Percentiles rank a stretch among this genome's conserved stretches.
phyloP scores from a whole-genome alignment of 139 green algal genomes.

The Chlorella sp. region DNA sequence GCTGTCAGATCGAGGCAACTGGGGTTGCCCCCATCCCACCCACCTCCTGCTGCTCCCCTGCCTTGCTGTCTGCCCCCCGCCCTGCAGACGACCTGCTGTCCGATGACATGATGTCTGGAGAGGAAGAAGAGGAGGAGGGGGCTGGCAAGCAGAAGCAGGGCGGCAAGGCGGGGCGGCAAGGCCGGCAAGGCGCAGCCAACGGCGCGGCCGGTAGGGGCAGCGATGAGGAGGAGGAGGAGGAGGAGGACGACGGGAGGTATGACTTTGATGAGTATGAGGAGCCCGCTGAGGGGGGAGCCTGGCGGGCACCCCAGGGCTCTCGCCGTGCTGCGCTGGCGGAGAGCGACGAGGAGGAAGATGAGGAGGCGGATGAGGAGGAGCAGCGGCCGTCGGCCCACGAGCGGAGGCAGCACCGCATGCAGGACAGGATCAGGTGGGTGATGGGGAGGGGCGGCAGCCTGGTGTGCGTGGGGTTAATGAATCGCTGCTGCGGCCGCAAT shows the following conservation, averaged over 20 bases:
- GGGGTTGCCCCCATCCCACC: no score
- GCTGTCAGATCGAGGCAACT: background rate
- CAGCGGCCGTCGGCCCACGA: slow-evolving; percentile 72
- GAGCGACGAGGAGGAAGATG: slow-evolving; percentile 3
- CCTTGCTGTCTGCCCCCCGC: background rate
- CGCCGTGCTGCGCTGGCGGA: background rate
- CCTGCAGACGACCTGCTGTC: slow-evolving; percentile 18
- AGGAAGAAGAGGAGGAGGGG: slow-evolving; percentile 33
- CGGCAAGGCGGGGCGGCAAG: background rate
- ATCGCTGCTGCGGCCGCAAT: background rate
- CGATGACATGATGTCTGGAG: slow-evolving; percentile 26
- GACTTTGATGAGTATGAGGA: slow-evolving; percentile 11
- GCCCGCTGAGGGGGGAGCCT: background rate
- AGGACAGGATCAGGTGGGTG: slow-evolving; percentile 58
- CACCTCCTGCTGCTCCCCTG: no score
- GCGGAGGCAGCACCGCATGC: slow-evolving; percentile 58
- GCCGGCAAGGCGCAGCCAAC: background rate
- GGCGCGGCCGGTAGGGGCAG: background rate
- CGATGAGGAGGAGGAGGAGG: slow-evolving; percentile 9
- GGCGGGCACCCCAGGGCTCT: background rate
- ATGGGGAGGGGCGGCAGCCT: background rate
- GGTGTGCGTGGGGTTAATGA: background rate
- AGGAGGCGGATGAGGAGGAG: slow-evolving; percentile 21
- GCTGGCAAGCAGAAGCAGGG: background rate
- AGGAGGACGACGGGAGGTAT: slow-evolving; percentile 13